Percentiles rank a stretch among this genome's conserved stretches.
phyloP scores from a whole-genome alignment of 2,329 filamentous ascomycete genomes.

The Cadophora gregata region DNA sequence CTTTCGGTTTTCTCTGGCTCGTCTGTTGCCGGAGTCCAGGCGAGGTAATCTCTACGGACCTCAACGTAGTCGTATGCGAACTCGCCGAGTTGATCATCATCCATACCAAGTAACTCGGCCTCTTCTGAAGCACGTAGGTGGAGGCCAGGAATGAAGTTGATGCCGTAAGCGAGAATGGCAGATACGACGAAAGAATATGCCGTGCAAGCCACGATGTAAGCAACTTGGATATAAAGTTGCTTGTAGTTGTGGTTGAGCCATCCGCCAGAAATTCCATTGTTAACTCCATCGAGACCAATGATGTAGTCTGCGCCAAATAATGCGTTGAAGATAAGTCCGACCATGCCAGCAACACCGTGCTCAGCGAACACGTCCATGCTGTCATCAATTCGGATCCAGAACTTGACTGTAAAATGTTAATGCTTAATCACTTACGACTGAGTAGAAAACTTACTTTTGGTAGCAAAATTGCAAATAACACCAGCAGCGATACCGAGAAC shows the following conservation, averaged over 20 bases:
- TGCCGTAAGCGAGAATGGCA: conserved; percentile 73
- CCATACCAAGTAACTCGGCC: conserved; percentile 86
- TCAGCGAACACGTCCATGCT: conserved; percentile 76
- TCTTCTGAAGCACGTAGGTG: conserved; percentile 81
- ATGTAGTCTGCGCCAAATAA: conserved; percentile 74
- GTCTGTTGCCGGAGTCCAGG: conserved; percentile 79
- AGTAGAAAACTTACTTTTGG: conserved; percentile 54
- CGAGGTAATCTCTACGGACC: conserved; percentile 85
- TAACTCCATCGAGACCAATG: conserved; percentile 78
- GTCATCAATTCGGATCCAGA: conserved; percentile 69
- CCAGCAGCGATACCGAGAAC: conserved; percentile 71
- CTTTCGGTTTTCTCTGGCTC: conserved; percentile 60
- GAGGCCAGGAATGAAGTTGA: conserved; percentile 78
- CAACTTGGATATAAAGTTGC: conserved; percentile 80
- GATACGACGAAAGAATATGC: conserved; percentile 77
- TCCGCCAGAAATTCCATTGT: conserved; percentile 69
- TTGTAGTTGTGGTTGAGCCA: conserved; percentile 78
- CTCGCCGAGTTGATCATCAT: conserved; percentile 88
- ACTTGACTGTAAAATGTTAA: conserved; percentile 42
- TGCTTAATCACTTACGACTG: not conserved
- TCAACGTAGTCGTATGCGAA: conserved; percentile 92
- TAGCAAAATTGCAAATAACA: conserved; percentile 70
- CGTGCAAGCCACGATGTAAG: conserved; percentile 71
- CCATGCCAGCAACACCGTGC: conserved; percentile 72
- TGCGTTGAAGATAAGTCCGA: conserved; percentile 75